Evolutionary conservation across 2,329 filamentous ascomycete genomes (phyloP).

Genomic region (Cercospora sesami): DNA sequence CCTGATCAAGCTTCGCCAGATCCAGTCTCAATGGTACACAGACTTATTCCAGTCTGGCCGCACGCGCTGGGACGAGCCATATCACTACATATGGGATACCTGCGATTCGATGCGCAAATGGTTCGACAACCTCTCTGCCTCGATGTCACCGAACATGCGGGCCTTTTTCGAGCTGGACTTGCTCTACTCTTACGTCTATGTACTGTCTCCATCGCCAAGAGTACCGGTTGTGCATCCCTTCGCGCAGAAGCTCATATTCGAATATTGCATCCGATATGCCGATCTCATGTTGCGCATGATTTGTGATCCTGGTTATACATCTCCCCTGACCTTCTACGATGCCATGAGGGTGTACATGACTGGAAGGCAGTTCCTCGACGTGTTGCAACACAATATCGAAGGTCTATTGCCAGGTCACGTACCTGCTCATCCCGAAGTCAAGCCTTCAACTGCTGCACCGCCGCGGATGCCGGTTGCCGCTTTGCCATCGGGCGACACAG

Average conservation of each 20-base stretch:
- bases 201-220: conserved; percentile 75
- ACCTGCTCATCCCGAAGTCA: conserved; percentile 44
- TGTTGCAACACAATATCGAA: conserved; percentile 57
- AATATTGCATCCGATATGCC: conserved; percentile 50
- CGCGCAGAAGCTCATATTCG: conserved; percentile 54
- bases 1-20: conserved; percentile 77
- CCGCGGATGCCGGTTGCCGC: conserved; percentile 38
- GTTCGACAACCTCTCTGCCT: conserved; percentile 72
- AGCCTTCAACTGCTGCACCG: conserved; percentile 40
- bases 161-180: conserved; percentile 84
- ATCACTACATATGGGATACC: conserved; percentile 72
- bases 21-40: conserved; percentile 89
- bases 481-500: conserved; percentile 33
- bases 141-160: conserved; percentile 64
- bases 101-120: conserved; percentile 77
- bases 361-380: conserved; percentile 57
- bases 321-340: conserved; percentile 83
- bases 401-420: conserved; percentile 42
- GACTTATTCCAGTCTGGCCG: conserved; percentile 78
- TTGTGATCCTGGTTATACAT: conserved; percentile 57
- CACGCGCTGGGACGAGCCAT: conserved; percentile 65
- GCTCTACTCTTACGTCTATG: conserved; percentile 87
- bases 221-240: conserved; percentile 73
- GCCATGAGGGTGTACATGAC: conserved; percentile 78
- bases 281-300: conserved; percentile 70